phyloP scores from a whole-genome alignment of 179 eudicot genomes.

The Patellifolia procumbens region DNA sequence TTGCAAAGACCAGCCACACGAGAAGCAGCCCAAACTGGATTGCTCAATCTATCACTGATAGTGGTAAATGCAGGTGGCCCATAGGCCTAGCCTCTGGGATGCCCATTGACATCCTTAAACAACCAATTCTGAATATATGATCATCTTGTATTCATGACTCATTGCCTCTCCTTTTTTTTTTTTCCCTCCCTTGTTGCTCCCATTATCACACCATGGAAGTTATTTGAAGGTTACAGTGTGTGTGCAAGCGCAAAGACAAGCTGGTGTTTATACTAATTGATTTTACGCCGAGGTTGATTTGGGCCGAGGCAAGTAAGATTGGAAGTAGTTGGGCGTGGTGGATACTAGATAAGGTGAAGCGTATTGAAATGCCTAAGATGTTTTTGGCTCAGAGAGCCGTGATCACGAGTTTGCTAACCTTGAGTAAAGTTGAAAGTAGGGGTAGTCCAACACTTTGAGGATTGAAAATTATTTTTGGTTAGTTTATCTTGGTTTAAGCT shows the following conservation, averaged over 20 bases:
- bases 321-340: not conserved
- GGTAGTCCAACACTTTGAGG: too few relatives aligned
- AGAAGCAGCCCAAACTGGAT: too few relatives aligned
- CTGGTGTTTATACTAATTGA: not conserved
- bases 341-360: not conserved
- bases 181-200: not conserved
- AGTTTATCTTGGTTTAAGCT: not conserved
- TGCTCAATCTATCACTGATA: too few relatives aligned
- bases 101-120: not conserved
- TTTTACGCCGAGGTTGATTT: not conserved
- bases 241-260: too few relatives aligned
- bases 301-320: not conserved
- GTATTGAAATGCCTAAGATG: not conserved
- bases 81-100: too few relatives aligned
- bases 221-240: too few relatives aligned
- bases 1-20: too few relatives aligned
- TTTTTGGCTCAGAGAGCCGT: too few relatives aligned
- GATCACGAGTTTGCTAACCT: too few relatives aligned
- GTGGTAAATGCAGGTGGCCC: too few relatives aligned
- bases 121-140: not conserved
- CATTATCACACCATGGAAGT: not conserved
- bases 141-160: not conserved
- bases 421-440: too few relatives aligned
- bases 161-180: not conserved
- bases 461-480: not conserved